A percentile compares a stretch with the other conserved stretches of the same genome.
phyloP scores from a whole-genome alignment of 2,329 filamentous ascomycete species.

The Penicillium corylophilum region DNA sequence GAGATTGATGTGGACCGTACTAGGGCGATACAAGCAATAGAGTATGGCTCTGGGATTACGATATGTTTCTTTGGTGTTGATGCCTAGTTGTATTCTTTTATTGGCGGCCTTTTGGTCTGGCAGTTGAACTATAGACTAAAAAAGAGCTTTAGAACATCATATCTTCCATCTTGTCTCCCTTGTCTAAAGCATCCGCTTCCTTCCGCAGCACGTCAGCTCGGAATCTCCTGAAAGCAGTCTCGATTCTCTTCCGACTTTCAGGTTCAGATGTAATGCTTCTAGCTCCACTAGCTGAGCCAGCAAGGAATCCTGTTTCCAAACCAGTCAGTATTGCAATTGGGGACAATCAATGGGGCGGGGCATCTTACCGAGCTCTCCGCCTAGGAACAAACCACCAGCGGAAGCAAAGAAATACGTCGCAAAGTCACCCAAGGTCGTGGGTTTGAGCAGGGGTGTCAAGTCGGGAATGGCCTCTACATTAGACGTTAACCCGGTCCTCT shows the following conservation, averaged over 20 bases:
- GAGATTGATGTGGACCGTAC: too few species aligned
- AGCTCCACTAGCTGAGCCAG: conserved; percentile 56
- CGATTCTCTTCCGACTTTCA: conserved; percentile 56
- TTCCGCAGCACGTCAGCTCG: conserved; percentile 62
- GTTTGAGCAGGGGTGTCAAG: conserved; percentile 57
- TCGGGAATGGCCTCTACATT: conserved; percentile 60
- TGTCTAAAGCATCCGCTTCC: conserved; percentile 58
- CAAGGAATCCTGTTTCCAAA: conserved; percentile 51
- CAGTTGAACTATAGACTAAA: background rate
- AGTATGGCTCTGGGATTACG: background rate
- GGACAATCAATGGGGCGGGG: background rate
- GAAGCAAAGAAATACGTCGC: conserved; percentile 64
- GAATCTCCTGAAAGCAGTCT: conserved; percentile 63
- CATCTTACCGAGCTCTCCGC: conserved; percentile 54
- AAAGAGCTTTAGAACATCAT: conserved; percentile 22
- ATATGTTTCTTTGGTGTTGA: background rate
- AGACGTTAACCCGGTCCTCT: background rate
- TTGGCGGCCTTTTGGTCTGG: background rate
- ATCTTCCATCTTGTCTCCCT: conserved; percentile 27
- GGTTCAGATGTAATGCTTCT: conserved; percentile 55
- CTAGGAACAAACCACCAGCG: conserved; percentile 61
- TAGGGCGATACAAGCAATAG: too few species aligned
- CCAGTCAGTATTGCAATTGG: background rate
- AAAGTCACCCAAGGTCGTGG: conserved; percentile 59
- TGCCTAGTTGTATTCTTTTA: background rate